A percentile compares a stretch with the other conserved stretches of the same genome.
These are phyloP conservation scores for Corymbia citriodora DNA, from an alignment of 441 rosid species.

Conservation along the genomic window DNA sequence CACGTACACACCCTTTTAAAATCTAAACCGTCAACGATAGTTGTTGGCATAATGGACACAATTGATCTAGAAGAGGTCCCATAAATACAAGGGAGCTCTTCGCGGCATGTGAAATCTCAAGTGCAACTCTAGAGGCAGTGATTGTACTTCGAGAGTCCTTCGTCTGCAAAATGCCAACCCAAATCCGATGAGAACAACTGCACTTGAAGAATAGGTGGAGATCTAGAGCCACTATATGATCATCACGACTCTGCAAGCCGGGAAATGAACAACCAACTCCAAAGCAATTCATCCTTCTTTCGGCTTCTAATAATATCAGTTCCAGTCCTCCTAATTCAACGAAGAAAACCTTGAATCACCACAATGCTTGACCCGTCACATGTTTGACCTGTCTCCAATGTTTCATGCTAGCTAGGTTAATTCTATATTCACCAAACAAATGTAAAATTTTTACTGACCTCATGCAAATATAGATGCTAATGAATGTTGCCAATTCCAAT, in stretches of 20 bases:
- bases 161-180: background rate
- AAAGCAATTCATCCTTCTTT: background rate
- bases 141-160: too few species aligned
- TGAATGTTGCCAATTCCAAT: background rate
- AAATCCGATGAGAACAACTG: background rate
- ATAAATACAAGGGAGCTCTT: too few species aligned
- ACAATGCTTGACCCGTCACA: too few species aligned
- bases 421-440: too few species aligned
- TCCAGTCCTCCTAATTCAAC: background rate
- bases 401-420: background rate
- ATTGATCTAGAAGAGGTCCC: too few species aligned
- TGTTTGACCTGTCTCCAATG: background rate
- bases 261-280: background rate
- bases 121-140: too few species aligned
- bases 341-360: too few species aligned
- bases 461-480: background rate
- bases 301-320: background rate
- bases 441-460: background rate
- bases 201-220: background rate
- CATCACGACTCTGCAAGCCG: fast-evolving
- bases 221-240: background rate
- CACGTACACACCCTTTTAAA: too few species aligned
- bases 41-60: too few species aligned
- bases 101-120: too few species aligned
- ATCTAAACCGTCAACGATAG: too few species aligned